Percentiles rank a stretch among this genome's conserved stretches.
phyloP scores from a whole-genome alignment of 306 rosid species.

The Begonia peltatifolia region DNA sequence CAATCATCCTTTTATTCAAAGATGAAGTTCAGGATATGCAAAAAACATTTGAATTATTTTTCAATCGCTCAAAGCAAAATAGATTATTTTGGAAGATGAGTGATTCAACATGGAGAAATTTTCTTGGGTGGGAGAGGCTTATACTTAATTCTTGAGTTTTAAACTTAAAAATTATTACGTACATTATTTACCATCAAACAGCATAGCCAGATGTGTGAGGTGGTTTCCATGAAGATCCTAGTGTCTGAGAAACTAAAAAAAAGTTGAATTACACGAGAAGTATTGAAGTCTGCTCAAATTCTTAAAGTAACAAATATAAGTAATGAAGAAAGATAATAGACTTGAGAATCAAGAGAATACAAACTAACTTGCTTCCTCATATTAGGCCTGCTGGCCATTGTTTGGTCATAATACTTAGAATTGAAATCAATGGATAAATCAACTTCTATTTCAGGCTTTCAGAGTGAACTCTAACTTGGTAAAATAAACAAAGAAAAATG shows the following conservation, averaged over 20 bases:
- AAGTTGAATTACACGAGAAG: not conserved
- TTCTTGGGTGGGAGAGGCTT: too few species aligned
- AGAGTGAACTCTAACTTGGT: constrained; percentile 58
- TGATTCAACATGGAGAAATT: too few species aligned
- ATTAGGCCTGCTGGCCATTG: constrained; percentile 16
- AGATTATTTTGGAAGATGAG: too few species aligned
- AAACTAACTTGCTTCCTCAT: constrained; percentile 53
- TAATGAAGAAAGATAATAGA: too few species aligned
- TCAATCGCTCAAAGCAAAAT: too few species aligned
- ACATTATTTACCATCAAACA: constrained; percentile 72
- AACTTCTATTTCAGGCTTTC: constrained; percentile 41
- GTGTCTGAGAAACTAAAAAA: constrained; percentile 40
- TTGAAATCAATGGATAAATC: constrained; percentile 51
- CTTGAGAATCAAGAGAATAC: too few species aligned
- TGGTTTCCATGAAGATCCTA: constrained; percentile 55
- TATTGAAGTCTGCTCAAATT: too few species aligned
- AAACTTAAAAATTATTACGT: not conserved
- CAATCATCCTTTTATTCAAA: too few species aligned
- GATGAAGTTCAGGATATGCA: too few species aligned
- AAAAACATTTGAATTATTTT: too few species aligned
- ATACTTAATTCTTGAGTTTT: too few species aligned
- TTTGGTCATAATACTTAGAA: constrained; percentile 43
- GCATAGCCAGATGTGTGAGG: constrained; percentile 43
- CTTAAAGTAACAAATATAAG: too few species aligned
- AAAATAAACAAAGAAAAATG: not conserved